Conservation (phyloP, 2,329 filamentous ascomycete genomes). For the Magnaporthales sp. region DNA sequence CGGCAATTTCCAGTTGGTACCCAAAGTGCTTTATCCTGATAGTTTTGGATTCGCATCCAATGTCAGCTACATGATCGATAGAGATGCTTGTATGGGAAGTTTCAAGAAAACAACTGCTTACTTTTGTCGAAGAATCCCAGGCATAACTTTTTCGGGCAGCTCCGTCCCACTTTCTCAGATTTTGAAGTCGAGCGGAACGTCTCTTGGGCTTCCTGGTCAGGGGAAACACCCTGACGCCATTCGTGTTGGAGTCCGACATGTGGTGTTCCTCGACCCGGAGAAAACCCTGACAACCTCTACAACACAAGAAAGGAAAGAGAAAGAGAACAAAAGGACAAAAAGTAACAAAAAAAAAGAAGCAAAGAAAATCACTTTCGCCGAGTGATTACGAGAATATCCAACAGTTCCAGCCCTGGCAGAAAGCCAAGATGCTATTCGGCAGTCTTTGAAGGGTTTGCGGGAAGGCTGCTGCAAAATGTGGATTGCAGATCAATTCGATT, state of each 20-base stretch:
- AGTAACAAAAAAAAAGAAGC: not conserved
- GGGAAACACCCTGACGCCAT: not conserved
- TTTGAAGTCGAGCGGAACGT: not conserved
- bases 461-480: not conserved
- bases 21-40: constrained; percentile 66
- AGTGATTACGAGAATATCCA: not conserved
- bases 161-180: constrained; percentile 42
- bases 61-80: not conserved
- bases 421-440: not conserved
- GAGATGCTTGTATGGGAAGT: constrained; percentile 1
- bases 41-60: not conserved
- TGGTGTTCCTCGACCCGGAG: not conserved
- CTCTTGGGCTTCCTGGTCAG: not conserved
- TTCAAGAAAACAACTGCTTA: constrained; percentile 20
- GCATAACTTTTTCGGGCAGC: constrained; percentile 29
- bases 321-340: not conserved
- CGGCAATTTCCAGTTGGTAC: constrained; percentile 58
- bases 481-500: not conserved
- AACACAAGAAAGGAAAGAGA: not conserved
- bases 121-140: constrained; percentile 40
- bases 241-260: not conserved
- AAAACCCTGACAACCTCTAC: not conserved
- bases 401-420: not conserved
- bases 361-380: not conserved
- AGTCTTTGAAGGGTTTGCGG: not conserved